Evolutionary conservation across 2,329 filamentous ascomycete species (phyloP), one percentile per base, ranked within the genome.

Genomic region (Nothopassalora personata): DNA sequence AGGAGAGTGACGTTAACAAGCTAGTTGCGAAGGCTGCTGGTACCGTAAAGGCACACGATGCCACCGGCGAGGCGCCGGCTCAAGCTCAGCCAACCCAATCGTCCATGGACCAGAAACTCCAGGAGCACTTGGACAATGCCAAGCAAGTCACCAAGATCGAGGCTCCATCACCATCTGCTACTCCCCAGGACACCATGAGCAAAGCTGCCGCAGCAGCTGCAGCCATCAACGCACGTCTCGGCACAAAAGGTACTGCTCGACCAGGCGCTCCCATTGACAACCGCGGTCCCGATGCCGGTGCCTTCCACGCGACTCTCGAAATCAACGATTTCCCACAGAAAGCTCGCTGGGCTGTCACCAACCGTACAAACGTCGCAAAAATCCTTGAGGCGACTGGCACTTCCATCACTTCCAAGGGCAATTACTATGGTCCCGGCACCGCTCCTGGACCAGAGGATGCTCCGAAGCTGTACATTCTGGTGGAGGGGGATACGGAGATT

Each of bases 271-370:
- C 94, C 7, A 95, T 97, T 72, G 94, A 99, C 79, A 99, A 99
- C 78, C 97, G 97, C 75, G 94, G 94, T 0, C 94, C 94, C 0
- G 94, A 99, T 74, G 94, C 94, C 3, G 94, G 94, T 54, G 91
- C 92, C 0, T 99, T 91, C 82, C 94, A 99, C 74, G 92, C 94
- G 15, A 97, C 93, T 4, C 81, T 99, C 62, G 94, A 97, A 75
- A 99, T 99, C 83, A 99, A 99, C 75, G 94, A 99, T 76, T 97
- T 97, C 76, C 94, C 94, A 34, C 94, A 99, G 74, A 97, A 97
- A 80, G 94, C 94, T 64, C 86, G 94, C 68, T 99, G 94, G 94
- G 93, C 91, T 10, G 94, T 99, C 77, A 99, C 94, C 43, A 99
- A 99, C 74, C 86, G 94, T 65, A 97, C 94, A 36, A 99, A 99